Evolutionary conservation across 495 filamentous ascomycete genomes (phyloP).

Genomic region (Geoglossum glabrum): DNA sequence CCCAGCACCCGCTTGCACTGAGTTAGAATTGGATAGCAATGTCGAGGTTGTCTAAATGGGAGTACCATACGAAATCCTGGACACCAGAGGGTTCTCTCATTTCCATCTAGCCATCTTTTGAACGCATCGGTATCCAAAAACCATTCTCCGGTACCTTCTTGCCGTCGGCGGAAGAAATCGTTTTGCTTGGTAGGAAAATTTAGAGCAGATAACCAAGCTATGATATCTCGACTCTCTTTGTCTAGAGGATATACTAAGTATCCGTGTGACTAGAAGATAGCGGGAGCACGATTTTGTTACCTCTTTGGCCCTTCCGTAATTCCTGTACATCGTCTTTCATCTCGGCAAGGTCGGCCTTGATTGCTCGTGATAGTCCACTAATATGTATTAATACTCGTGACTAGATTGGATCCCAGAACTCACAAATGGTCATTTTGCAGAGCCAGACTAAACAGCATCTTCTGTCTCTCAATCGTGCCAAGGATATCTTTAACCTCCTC

Average conservation of each 20-base stretch:
- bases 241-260: background rate
- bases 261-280: background rate
- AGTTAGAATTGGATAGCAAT: background rate
- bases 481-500: background rate
- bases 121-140: background rate
- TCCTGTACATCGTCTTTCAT: background rate
- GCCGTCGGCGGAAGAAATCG: background rate
- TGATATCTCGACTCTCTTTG: background rate
- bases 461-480: background rate
- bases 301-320: background rate
- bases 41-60: background rate
- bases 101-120: background rate
- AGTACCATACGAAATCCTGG: constrained; percentile 1
- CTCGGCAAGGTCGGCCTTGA: background rate
- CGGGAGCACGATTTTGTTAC: background rate
- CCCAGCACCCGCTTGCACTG: background rate
- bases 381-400: background rate
- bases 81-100: constrained; percentile 1
- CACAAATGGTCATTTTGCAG: background rate
- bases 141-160: constrained; percentile 2
- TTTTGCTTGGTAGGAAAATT: background rate
- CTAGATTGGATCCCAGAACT: background rate
- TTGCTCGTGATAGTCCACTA: background rate
- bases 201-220: background rate
- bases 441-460: background rate